These are phyloP conservation scores for Penicillium digitatum DNA, from an alignment of 2,329 filamentous ascomycete species.

Conservation along the genomic window DNA sequence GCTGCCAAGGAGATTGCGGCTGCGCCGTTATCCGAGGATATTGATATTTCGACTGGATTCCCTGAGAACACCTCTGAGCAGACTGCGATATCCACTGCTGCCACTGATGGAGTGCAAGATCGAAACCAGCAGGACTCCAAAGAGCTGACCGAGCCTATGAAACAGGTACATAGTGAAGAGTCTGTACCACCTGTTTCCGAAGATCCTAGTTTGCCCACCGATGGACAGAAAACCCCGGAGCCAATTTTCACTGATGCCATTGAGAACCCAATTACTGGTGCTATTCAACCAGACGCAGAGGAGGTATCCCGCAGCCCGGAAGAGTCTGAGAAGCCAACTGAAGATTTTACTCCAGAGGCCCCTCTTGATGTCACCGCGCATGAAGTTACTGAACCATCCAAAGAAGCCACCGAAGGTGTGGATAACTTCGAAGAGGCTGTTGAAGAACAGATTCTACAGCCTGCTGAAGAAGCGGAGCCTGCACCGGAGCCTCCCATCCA, in stretches of 20 bases:
- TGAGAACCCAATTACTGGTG: neutral
- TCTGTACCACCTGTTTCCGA: neutral
- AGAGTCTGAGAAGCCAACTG: slow-evolving; percentile 3
- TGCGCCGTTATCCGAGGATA: neutral
- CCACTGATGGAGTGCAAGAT: neutral
- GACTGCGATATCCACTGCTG: neutral
- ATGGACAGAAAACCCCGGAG: neutral
- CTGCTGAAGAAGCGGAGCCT: neutral
- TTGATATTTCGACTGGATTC: neutral
- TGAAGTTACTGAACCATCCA: slow-evolving; percentile 1
- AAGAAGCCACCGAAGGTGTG: slow-evolving; percentile 12
- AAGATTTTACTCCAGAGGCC: neutral
- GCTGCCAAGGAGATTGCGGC: neutral
- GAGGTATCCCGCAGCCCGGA: neutral
- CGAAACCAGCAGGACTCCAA: neutral
- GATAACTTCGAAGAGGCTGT: slow-evolving; percentile 22
- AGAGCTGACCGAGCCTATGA: neutral
- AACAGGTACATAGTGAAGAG: neutral
- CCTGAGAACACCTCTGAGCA: neutral
- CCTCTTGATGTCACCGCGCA: neutral
- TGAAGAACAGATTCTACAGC: slow-evolving; percentile 10
- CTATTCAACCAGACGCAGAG: neutral
- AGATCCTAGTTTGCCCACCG: neutral
- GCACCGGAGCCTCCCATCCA: neutral
- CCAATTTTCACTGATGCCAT: neutral